Evolutionary conservation across 108 stramenopile species (phyloP).

Genomic region (Discostella stelligeroides): DNA sequence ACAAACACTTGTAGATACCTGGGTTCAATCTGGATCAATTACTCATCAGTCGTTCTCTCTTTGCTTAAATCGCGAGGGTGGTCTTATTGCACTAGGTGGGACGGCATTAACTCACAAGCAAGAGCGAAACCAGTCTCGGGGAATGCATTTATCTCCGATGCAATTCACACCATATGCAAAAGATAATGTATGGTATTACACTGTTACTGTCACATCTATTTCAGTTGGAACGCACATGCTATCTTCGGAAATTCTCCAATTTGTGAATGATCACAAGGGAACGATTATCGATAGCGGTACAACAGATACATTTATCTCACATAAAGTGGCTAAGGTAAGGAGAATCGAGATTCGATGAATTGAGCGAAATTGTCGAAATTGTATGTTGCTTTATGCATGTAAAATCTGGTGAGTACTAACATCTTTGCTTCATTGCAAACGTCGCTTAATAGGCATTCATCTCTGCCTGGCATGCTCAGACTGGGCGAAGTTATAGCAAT

Average conservation of each 20-base stretch:
- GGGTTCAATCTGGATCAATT: constrained; percentile 53
- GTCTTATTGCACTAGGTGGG: constrained; percentile 72
- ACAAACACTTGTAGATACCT: constrained; percentile 51
- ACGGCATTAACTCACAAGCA: constrained; percentile 15
- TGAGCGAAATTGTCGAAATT: neutral
- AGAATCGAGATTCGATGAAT: neutral
- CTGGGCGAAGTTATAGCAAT: constrained; percentile 45
- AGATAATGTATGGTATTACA: constrained; percentile 61
- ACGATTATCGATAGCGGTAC: constrained; percentile 96
- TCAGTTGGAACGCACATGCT: constrained; percentile 37
- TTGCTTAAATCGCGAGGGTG: constrained; percentile 61
- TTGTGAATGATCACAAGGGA: constrained; percentile 82
- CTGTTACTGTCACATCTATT: constrained; percentile 38
- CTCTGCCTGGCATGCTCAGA: constrained; percentile 62
- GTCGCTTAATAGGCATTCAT: constrained; percentile 50
- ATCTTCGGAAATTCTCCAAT: constrained; percentile 26
- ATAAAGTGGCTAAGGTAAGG: constrained; percentile 39
- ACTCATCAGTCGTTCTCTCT: constrained; percentile 64
- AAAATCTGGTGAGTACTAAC: no score
- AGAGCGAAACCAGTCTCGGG: neutral
- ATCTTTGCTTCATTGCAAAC: neutral
- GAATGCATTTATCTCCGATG: constrained; percentile 57
- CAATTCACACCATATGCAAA: constrained; percentile 49
- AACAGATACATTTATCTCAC: constrained; percentile 94
- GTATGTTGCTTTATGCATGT: neutral